Base-by-base conservation (phyloP, 2,329 filamentous ascomycete species). In the Grosmannia serpens region DNA sequence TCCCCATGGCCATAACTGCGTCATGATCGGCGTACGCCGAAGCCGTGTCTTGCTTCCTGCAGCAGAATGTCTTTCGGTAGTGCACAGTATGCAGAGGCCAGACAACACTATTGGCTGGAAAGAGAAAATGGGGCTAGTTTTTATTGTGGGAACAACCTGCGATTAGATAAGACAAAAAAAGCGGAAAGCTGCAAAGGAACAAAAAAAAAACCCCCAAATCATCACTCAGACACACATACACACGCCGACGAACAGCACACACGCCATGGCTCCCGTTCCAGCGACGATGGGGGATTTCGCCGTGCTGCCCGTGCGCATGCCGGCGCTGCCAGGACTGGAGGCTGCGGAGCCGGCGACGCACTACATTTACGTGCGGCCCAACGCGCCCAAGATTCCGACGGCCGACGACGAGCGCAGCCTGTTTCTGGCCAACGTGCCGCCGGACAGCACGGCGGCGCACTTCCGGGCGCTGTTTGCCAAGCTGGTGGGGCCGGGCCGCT, bases 401-500 rank as follows among this genome's bases (percentile, higher is more conserved):
- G 77, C 81, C 58, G 81, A 88, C 70, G 87, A 92, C 65, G 75
- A 83, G 20, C 85, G 91, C 65, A 91, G 88, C 61, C 79, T 99
- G 22, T 99, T 96, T 72, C 70, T 95, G n/a, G 88, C 91, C 63
- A 97, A 99, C 67, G 75, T 95, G 1, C 94, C 94, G 8, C 78
- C 87, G 62, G 91, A 96, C 68, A 86, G 89, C 60, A 95, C 89
- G 5, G 85, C 89, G 59, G 71, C 77, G 1, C 88, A 91, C 66
- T 78, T 97, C 49, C 85, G 89, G 51, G 78, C 84, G 49, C 74
- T 97, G 0, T 95, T 97, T 65, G 75, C 82, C 1, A 76, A 80
- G 1, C 81, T 95, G 20, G 79, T 96, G 0, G 87, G 89, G 10
- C 84, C 87, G 0, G 88, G 88, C 3, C 80, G 87, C 53, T 87